Evolutionary conservation across 106 monocot genomes (phyloP).

Genomic region (Vanilla planifolia): DNA sequence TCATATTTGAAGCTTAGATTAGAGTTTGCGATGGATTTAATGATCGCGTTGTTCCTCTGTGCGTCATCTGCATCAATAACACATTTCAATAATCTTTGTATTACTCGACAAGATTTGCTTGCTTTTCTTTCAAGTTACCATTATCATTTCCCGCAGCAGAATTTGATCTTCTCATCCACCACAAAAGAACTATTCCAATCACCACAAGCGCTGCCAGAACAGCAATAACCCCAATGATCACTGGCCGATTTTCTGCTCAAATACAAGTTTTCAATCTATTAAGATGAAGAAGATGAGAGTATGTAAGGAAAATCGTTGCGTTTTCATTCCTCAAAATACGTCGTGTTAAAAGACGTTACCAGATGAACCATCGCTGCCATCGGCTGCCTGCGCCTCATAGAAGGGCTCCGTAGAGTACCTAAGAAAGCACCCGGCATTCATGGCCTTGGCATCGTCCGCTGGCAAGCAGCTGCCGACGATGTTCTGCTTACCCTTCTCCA

Average conservation of each 20-base stretch:
- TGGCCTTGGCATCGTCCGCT: constrained; percentile 37
- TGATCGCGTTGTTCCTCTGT: constrained; percentile 10
- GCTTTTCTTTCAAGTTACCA: neutral
- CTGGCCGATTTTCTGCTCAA: neutral
- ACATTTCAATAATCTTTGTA: neutral
- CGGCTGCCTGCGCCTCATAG: constrained; percentile 13
- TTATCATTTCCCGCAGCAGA: constrained; percentile 13
- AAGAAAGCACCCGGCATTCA: constrained; percentile 58
- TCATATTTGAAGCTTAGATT: constrained; percentile 49
- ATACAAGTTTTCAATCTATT: neutral
- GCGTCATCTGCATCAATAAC: constrained; percentile 30
- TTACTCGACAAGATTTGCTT: neutral
- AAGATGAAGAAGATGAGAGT: too few relatives aligned
- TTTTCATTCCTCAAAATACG: too few relatives aligned
- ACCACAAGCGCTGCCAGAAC: constrained; percentile 11
- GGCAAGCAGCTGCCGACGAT: constrained; percentile 27
- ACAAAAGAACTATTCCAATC: constrained; percentile 18
- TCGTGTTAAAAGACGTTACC: neutral
- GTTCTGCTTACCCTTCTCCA: constrained; percentile 23
- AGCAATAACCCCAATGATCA: neutral
- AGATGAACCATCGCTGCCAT: constrained; percentile 1
- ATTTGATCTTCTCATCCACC: constrained; percentile 15
- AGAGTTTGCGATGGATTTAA: constrained; percentile 36
- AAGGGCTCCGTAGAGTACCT: constrained; percentile 58
- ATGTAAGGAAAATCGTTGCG: too few relatives aligned